phyloP scores from a whole-genome alignment of 257 asterid genomes.

The Ilex asprella region DNA sequence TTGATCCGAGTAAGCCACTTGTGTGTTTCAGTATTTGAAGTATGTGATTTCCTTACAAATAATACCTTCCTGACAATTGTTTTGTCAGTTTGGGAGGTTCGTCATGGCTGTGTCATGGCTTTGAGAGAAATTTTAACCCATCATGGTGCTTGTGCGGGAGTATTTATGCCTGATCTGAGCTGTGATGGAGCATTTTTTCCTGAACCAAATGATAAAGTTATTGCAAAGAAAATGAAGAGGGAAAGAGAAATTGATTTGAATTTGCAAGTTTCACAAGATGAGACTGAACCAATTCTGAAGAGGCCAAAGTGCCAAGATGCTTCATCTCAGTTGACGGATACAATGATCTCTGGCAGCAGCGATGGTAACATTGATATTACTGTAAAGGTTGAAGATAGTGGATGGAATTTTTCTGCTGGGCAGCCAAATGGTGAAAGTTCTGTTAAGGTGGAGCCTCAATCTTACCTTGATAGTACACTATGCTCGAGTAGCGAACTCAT shows the following conservation, averaged over 20 bases:
- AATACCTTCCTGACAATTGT: conserved; percentile 15
- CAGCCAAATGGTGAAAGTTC: conserved; percentile 48
- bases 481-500: conserved; percentile 14
- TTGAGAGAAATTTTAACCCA: conserved; percentile 90
- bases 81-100: conserved; percentile 92
- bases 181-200: conserved; percentile 23
- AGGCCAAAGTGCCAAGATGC: conserved; percentile 66
- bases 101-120: conserved; percentile 99
- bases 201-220: conserved; percentile 30
- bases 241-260: conserved; percentile 73
- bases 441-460: conserved; percentile 49
- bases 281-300: conserved; percentile 56
- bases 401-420: conserved; percentile 22
- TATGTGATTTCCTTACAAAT: conserved; percentile 2
- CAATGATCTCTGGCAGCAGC: conserved; percentile 12
- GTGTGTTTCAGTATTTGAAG: conserved; percentile 7
- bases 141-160: conserved; percentile 95
- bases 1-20: conserved; percentile 67
- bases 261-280: conserved; percentile 53
- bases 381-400: conserved; percentile 41
- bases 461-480: conserved; percentile 28
- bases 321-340: conserved; percentile 24
- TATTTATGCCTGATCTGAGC: conserved; percentile 52
- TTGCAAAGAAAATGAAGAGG: conserved; percentile 37
- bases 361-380: conserved; percentile 33